Conservation (phyloP, 805 yeast genomes). For the Cyberlindnera americana region DNA sequence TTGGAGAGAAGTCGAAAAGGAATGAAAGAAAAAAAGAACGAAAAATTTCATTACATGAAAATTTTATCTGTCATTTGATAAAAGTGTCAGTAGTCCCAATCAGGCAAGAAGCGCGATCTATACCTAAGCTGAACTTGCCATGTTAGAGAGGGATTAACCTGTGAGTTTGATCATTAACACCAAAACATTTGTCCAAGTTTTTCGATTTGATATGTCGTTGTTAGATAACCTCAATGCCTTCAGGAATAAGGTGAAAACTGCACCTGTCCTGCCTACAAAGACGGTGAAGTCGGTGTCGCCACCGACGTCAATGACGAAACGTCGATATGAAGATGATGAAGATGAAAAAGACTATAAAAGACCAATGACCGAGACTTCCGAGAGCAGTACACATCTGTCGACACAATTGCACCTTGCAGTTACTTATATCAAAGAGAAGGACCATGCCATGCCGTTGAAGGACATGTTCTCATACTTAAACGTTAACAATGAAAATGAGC, state of each 20-base stretch:
- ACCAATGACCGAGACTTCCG: slow-evolving; percentile 28
- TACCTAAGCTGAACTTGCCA: too few species aligned
- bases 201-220: slow-evolving; percentile 28
- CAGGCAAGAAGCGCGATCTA: background rate
- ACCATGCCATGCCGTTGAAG: slow-evolving; percentile 61
- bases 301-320: slow-evolving; percentile 23
- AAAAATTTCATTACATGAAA: too few species aligned
- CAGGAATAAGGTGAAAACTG: slow-evolving; percentile 54
- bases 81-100: slow-evolving; percentile 1
- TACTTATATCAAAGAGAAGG: slow-evolving; percentile 73
- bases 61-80: too few species aligned
- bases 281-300: slow-evolving; percentile 23
- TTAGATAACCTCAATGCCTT: slow-evolving; percentile 63
- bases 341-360: slow-evolving; percentile 27
- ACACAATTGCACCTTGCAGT: slow-evolving; percentile 89
- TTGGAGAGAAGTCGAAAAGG: too few species aligned
- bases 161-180: too few species aligned
- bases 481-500: slow-evolving; percentile 41
- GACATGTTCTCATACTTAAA: slow-evolving; percentile 67
- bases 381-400: slow-evolving; percentile 56
- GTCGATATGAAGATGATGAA: slow-evolving; percentile 21
- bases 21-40: background rate
- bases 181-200: too few species aligned
- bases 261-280: slow-evolving; percentile 45
- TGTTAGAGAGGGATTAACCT: too few species aligned